phyloP scores from a whole-genome alignment of 768 basidiomycete species.

The Tubosaeta brunneosetosa region DNA sequence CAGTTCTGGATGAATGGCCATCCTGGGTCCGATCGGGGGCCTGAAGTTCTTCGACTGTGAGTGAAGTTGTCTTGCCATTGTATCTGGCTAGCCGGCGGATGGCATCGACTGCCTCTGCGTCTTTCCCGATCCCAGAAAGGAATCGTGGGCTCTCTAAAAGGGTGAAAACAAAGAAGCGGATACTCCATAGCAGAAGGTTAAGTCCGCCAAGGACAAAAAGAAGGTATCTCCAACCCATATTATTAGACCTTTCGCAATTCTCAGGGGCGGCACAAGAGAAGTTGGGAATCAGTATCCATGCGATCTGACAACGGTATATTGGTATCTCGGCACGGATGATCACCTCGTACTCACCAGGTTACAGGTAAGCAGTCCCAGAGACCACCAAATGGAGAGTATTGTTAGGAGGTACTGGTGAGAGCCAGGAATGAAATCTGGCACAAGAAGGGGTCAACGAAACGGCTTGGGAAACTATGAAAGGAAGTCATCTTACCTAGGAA shows the following conservation, averaged over 20 bases:
- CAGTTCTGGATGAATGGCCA: slow-evolving; percentile 11
- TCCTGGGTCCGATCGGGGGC: slow-evolving; percentile 24
- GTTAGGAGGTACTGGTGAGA: slow-evolving; percentile 58
- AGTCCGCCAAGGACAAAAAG: slow-evolving; percentile 50
- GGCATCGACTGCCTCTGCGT: slow-evolving; percentile 46
- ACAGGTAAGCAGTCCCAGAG: slow-evolving; percentile 48
- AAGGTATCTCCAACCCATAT: slow-evolving; percentile 66
- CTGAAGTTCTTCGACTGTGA: slow-evolving; percentile 44
- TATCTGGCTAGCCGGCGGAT: slow-evolving; percentile 47
- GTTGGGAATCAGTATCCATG: slow-evolving; percentile 56
- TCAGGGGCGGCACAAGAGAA: slow-evolving; percentile 41
- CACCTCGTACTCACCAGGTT: slow-evolving; percentile 34
- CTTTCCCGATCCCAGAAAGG: slow-evolving; percentile 50
- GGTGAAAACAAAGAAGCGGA: slow-evolving; percentile 50
- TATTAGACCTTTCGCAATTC: slow-evolving; percentile 39
- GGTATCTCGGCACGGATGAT: not conserved
- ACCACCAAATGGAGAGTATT: slow-evolving; percentile 56
- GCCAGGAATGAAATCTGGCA: slow-evolving; percentile 45
- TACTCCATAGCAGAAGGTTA: slow-evolving; percentile 47
- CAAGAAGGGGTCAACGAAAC: not conserved
- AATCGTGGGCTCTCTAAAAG: slow-evolving; percentile 56
- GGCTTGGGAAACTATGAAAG: not conserved
- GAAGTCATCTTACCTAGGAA: slow-evolving; percentile 37
- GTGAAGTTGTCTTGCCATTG: slow-evolving; percentile 40
- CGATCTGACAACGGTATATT: slow-evolving; percentile 34